Conservation (phyloP, 2,329 filamentous ascomycete genomes). For the Fusarium dlaminii region DNA sequence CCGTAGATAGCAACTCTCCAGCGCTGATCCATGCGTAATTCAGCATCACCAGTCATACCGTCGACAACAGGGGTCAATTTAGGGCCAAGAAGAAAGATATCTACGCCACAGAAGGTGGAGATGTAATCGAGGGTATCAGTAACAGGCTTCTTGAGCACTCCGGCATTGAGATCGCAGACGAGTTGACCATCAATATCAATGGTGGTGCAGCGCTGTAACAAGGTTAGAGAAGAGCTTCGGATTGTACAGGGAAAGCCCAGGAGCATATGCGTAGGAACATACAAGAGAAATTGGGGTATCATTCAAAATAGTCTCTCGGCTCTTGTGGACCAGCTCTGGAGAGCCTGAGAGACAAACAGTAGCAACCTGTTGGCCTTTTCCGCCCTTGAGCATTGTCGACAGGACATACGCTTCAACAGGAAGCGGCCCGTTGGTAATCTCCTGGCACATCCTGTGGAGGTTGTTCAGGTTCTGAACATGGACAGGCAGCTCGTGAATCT, state of each 20-base stretch:
- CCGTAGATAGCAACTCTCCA: constrained; percentile 95
- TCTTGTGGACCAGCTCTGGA: constrained; percentile 87
- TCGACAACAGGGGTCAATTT: constrained; percentile 84
- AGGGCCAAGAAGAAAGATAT: constrained; percentile 94
- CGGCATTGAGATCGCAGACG: constrained; percentile 77
- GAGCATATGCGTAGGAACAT: constrained; percentile 53
- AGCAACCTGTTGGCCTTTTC: constrained; percentile 74
- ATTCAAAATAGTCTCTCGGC: constrained; percentile 88
- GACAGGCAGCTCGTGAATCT: constrained; percentile 89
- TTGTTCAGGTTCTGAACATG: constrained; percentile 87
- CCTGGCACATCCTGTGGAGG: constrained; percentile 81
- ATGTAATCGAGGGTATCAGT: constrained; percentile 88
- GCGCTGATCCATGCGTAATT: constrained; percentile 87
- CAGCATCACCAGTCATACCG: constrained; percentile 77
- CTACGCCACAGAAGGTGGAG: constrained; percentile 88
- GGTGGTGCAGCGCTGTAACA: constrained; percentile 81
- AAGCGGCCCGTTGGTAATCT: constrained; percentile 76
- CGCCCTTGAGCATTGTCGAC: constrained; percentile 79
- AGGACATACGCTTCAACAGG: constrained; percentile 86
- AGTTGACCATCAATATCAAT: constrained; percentile 94
- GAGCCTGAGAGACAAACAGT: constrained; percentile 93
- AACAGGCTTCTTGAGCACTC: constrained; percentile 78
- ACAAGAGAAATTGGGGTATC: constrained; percentile 93
- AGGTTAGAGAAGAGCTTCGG: constrained; percentile 14
- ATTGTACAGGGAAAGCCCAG: background rate